Conservation (phyloP, 257 asterid genomes). For the Cinchona pubescens region DNA sequence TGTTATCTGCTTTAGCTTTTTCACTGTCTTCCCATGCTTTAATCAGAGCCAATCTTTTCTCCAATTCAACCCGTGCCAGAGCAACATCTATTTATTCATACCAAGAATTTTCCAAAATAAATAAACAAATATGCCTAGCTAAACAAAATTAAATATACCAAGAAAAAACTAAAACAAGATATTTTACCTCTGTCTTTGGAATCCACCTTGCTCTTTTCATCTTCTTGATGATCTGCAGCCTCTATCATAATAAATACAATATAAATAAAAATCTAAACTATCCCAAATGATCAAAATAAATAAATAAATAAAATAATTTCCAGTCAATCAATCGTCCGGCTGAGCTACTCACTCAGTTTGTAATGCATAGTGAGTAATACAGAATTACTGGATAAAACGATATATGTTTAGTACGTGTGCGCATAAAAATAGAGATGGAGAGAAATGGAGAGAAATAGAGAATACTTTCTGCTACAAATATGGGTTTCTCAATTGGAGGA, state of each 20-base stretch:
- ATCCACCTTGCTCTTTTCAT: slow-evolving; percentile 12
- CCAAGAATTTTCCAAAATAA: not conserved
- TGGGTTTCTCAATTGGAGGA: slow-evolving; percentile 21
- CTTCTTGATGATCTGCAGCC: slow-evolving; percentile 15
- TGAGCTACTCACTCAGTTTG: no score
- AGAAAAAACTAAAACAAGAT: not conserved
- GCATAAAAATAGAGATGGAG: not conserved
- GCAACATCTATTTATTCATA: slow-evolving; percentile 27
- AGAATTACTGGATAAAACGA: no score
- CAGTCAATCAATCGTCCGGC: no score
- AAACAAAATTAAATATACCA: not conserved
- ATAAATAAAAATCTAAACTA: not conserved
- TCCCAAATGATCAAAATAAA: not conserved
- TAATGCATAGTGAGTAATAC: no score
- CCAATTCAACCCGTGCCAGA: slow-evolving; percentile 40
- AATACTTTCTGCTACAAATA: slow-evolving; percentile 20
- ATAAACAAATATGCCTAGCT: not conserved
- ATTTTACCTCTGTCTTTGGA: slow-evolving; percentile 29
- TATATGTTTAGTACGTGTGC: no score
- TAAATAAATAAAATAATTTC: no score
- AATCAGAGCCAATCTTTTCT: slow-evolving; percentile 54
- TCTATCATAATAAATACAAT: slow-evolving; percentile 8
- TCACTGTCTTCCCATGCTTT: slow-evolving; percentile 78
- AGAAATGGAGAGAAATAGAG: no score
- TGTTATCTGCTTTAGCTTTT: slow-evolving; percentile 53